A percentile compares a stretch with the other conserved stretches of the same genome.
Evolutionary conservation across 345 rosid genomes (phyloP).

Genomic region (Hibiscus mutabilis): DNA sequence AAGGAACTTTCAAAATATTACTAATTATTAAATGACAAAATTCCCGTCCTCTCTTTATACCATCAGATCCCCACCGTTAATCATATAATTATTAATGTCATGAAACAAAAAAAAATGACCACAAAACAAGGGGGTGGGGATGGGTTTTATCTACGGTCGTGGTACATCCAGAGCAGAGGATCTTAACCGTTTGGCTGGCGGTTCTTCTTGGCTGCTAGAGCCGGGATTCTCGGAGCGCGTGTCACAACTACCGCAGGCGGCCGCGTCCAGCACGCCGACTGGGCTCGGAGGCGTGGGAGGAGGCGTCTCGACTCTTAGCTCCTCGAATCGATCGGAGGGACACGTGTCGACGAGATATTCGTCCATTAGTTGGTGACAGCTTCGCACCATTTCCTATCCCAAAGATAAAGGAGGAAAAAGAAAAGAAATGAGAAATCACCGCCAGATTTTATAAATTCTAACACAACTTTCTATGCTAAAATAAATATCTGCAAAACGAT

Average conservation of each 20-base stretch:
- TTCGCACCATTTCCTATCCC: conserved; percentile 54
- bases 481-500: neutral
- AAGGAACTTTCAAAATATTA: neutral
- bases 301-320: conserved; percentile 25
- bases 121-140: neutral
- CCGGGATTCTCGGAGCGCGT: neutral
- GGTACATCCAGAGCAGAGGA: conserved; percentile 36
- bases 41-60: conserved; percentile 9
- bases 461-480: neutral
- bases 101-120: neutral
- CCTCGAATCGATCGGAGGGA: conserved; percentile 26
- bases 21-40: conserved; percentile 10
- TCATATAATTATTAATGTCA: conserved; percentile 13
- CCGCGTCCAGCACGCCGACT: conserved; percentile 60
- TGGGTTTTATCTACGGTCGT: conserved; percentile 27
- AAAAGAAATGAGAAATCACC: neutral
- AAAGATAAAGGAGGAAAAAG: neutral
- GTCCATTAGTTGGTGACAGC: conserved; percentile 76
- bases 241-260: conserved; percentile 50
- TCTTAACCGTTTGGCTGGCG: conserved; percentile 25
- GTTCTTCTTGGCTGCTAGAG: conserved; percentile 14
- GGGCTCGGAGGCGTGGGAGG: conserved; percentile 43
- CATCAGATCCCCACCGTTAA: conserved; percentile 20
- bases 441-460: neutral
- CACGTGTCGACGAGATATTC: conserved; percentile 58